Evolutionary conservation across 176 grass and related monocot genomes (phyloP), one percentile per base, ranked within the genome.

Genomic region (Leersia perrieri): DNA sequence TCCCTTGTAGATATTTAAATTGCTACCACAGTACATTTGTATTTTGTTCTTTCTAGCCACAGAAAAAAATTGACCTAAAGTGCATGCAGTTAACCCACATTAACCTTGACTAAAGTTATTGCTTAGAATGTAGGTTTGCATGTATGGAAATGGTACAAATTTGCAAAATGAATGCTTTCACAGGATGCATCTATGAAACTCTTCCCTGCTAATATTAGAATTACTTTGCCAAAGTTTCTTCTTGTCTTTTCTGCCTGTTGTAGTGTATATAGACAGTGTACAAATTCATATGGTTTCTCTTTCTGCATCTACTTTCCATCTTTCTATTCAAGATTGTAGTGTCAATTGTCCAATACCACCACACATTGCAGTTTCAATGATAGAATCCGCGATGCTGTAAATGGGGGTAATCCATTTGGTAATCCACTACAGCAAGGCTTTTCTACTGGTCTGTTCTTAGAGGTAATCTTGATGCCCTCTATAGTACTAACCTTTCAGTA

Each of bases 341-440:
- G 51, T 73, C 44, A 14, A 80, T 47, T 51, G 51, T 68, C 44
- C 20, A 60, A 23, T 83, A 61, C 14, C 44, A 1, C 61, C n/a
- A 35, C 65, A 74, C 32, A 73, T 77, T 66, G 26, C 77, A 97
- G 94, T 84, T 97, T 97, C 86, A 97, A 97, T 90, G 94, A 97
- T 87, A 87, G 92, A 88, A 89, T 97, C 70, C 90, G 92, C 57
- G 94, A 97, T 92, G 89, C 94, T 87, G 70, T 97, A 85, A 79
- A 90, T 71, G 94, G 94, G 60, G 94, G 94, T 36, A 92, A 81
- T 75, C 92, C 94, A 65, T 97, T 97, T 88, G 89, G 89, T 84
- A 83, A 92, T 90, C 92, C 94, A 53, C 89, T 92, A 64, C 89
- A 89, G 61, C 94, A 97, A 89, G 94, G 94, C 27, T 97, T 97